Percentiles rank a stretch among this genome's conserved stretches.
Evolutionary conservation across 306 rosid genomes (phyloP).

Genomic region (Pterocarpus macrocarpus): DNA sequence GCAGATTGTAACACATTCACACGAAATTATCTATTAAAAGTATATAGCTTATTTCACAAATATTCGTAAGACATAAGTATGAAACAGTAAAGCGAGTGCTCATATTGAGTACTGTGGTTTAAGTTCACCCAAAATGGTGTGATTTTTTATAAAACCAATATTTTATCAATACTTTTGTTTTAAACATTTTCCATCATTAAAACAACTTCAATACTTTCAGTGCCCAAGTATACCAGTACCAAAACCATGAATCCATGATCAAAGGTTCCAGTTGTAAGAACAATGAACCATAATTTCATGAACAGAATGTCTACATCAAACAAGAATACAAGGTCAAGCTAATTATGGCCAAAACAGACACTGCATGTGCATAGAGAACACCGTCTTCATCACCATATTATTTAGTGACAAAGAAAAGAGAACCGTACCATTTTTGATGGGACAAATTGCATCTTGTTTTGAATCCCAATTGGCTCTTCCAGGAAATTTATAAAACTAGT

Average conservation of each 20-base stretch:
- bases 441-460: conserved; percentile 35
- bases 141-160: neutral
- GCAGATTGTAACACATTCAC: too few relatives aligned
- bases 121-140: neutral
- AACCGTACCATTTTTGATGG: neutral
- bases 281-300: neutral
- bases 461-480: conserved; percentile 23
- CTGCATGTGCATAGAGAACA: conserved; percentile 25
- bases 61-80: too few relatives aligned
- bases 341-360: neutral
- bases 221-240: neutral
- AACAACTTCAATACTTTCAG: neutral
- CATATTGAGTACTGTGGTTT: too few relatives aligned
- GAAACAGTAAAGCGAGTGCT: too few relatives aligned
- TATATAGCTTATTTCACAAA: too few relatives aligned
- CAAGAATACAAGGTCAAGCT: neutral
- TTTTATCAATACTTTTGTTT: neutral
- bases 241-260: neutral
- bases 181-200: neutral
- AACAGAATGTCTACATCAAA: neutral
- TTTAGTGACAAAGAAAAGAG: conserved; percentile 2
- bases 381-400: conserved; percentile 1
- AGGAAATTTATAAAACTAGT: conserved; percentile 5
- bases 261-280: neutral
- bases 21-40: too few relatives aligned